These are phyloP conservation scores for Cryomyces antarcticus DNA, from an alignment of 495 filamentous ascomycete genomes.

Conservation along the genomic window DNA sequence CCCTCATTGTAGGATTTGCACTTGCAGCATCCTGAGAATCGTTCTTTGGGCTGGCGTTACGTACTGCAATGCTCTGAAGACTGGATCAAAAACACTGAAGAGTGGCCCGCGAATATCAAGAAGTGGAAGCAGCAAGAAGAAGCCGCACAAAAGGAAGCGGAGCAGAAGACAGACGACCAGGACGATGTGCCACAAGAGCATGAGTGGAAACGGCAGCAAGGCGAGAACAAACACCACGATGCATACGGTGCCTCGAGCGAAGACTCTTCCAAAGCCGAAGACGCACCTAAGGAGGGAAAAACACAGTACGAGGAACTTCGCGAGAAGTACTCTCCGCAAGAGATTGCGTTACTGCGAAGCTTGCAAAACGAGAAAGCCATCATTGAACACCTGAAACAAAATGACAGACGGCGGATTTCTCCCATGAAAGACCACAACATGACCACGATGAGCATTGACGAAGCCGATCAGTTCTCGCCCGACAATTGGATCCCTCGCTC, in stretches of 20 bases:
- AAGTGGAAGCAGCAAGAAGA: constrained; percentile 7
- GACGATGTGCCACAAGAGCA: neutral
- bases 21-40: constrained; percentile 3
- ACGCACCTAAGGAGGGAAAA: neutral
- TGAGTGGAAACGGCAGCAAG: constrained; percentile 4
- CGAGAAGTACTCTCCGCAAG: constrained; percentile 8
- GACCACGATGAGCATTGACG: constrained; percentile 10
- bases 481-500: constrained; percentile 21
- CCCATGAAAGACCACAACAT: constrained; percentile 4
- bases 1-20: neutral
- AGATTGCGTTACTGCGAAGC: constrained; percentile 10
- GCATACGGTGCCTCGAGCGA: constrained; percentile 2
- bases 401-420: constrained; percentile 13
- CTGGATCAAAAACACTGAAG: constrained; percentile 6
- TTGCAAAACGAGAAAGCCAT: constrained; percentile 13
- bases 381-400: constrained; percentile 6
- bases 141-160: constrained; percentile 3
- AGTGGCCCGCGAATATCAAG: constrained; percentile 10
- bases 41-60: constrained; percentile 6
- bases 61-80: constrained; percentile 6
- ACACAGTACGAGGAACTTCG: constrained; percentile 6
- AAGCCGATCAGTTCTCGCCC: constrained; percentile 15
- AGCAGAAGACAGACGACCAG: neutral
- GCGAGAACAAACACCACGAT: constrained; percentile 6
- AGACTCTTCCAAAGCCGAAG: neutral